These are phyloP conservation scores for Corchorus capsularis DNA, from an alignment of 345 rosid genomes.

Conservation along the genomic window DNA sequence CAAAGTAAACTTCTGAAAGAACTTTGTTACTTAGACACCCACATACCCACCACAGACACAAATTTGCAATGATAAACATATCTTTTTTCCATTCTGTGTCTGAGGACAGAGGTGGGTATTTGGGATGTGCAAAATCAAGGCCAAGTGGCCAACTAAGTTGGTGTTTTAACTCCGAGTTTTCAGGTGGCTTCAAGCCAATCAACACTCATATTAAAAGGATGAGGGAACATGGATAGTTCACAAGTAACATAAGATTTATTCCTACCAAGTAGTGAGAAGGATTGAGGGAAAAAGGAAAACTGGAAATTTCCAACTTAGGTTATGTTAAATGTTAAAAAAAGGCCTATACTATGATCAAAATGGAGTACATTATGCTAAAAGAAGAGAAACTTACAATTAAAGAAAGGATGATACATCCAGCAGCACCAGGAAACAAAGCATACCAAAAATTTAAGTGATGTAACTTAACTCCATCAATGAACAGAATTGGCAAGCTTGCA, in stretches of 20 bases:
- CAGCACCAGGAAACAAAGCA: constrained; percentile 84
- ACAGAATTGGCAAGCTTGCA: constrained; percentile 88
- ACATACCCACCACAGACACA: no score
- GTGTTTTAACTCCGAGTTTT: background rate
- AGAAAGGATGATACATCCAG: constrained; percentile 80
- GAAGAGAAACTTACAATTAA: constrained; percentile 54
- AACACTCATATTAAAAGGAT: background rate
- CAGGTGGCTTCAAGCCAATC: background rate
- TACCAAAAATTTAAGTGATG: constrained; percentile 75
- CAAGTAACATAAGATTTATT: background rate
- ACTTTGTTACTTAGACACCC: no score
- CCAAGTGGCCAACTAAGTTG: background rate
- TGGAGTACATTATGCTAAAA: background rate
- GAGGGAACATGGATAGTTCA: background rate
- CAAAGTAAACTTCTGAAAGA: no score
- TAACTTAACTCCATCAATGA: constrained; percentile 83
- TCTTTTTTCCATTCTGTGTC: no score
- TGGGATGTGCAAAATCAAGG: background rate
- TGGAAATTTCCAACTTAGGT: background rate
- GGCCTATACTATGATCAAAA: background rate
- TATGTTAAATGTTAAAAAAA: background rate
- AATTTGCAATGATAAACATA: no score
- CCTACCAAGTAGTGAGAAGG: background rate
- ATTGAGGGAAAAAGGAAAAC: background rate
- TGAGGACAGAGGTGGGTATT: no score